Conservation (phyloP, 352 stramenopile species). For the Pythium brachiatum region DNA sequence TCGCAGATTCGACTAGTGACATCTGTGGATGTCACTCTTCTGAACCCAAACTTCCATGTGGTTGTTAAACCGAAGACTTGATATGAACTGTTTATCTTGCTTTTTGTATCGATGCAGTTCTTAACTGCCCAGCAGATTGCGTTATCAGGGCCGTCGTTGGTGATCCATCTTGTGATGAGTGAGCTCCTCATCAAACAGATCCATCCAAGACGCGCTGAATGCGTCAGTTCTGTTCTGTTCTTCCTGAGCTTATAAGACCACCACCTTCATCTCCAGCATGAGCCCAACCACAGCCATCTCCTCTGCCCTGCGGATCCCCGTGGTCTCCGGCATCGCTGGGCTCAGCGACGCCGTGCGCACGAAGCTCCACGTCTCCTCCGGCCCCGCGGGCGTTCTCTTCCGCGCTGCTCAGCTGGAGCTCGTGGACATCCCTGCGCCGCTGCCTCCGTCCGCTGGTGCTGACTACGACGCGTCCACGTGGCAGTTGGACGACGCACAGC, state of each 20-base stretch:
- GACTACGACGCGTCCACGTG: constrained; percentile 21
- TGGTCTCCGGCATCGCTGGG: constrained; percentile 51
- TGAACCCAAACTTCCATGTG: not conserved
- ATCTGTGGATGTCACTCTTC: not conserved
- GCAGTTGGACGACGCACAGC: constrained; percentile 34
- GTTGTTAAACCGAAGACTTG: not conserved
- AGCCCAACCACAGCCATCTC: not conserved
- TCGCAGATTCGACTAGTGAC: constrained; percentile 3
- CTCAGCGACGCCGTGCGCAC: constrained; percentile 39
- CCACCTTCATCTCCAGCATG: constrained; percentile 1
- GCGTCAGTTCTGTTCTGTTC: not conserved
- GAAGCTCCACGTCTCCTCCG: constrained; percentile 27
- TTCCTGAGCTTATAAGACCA: not conserved
- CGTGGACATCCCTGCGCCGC: constrained; percentile 30
- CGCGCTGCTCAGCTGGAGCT: constrained; percentile 40
- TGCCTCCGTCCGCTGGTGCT: constrained; percentile 7
- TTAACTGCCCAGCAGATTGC: constrained; percentile 13
- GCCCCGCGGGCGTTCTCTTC: constrained; percentile 42
- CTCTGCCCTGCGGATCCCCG: constrained; percentile 37
- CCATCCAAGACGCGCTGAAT: not conserved
- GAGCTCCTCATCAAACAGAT: not conserved
- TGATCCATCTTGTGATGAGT: constrained; percentile 1
- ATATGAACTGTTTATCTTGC: constrained; percentile 8
- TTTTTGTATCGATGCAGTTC: constrained; percentile 3
- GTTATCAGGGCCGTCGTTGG: not conserved